Evolutionary conservation across 139 green algal genomes (phyloP), one percentile per base, ranked within the genome.

Genomic region (Zygnema circumcarinatum): DNA sequence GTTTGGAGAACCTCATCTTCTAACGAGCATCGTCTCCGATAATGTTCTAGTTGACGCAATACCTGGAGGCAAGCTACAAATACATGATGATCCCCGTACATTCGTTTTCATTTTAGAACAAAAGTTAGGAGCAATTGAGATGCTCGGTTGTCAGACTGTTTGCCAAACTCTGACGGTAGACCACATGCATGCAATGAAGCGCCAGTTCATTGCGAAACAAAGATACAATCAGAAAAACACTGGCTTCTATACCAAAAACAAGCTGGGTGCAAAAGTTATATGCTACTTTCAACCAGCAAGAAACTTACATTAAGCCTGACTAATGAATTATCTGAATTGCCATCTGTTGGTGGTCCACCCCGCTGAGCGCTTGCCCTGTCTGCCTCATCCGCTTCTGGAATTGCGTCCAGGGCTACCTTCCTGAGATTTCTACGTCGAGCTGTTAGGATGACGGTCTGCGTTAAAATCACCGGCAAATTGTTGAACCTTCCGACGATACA

Each of bases 401-500:
- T 88, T 72, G 83, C 83, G 16, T 88, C 38, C 29, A 88, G 38
- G 2, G 25, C 83, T n/a, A 29, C 73, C 40, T 84, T 69, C 40
- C 83, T 41, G 29, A 75, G 11, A 29, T 84, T 84, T 39, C 52
- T 73, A 22, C 83, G 38, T 32, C 69, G 35, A 31, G 33, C 69
- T 1, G 73, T 74, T 29, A 88, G 73, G 47, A 76, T 29, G 7
- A 88, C 83, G 16, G 72, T 88, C 29, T 84, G 32, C 7, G 72
- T 84, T 31, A 88, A 72, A 25, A 83, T 84, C 38, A 88, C 73
- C n/a, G 83, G 83, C 38, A 73, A 33, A 33, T 38, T 68, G 7
- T 74, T 52, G 47, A 39, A 88, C 40, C 39, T 74, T 38, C 72
- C 83, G 25, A 88, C 83, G n/a, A 88, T 83, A 62, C 83, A 88